Percentiles rank a stretch among this genome's conserved stretches.
These are phyloP conservation scores for Tuber calosporum DNA, from an alignment of 495 filamentous ascomycete genomes.

Conservation along the genomic window DNA sequence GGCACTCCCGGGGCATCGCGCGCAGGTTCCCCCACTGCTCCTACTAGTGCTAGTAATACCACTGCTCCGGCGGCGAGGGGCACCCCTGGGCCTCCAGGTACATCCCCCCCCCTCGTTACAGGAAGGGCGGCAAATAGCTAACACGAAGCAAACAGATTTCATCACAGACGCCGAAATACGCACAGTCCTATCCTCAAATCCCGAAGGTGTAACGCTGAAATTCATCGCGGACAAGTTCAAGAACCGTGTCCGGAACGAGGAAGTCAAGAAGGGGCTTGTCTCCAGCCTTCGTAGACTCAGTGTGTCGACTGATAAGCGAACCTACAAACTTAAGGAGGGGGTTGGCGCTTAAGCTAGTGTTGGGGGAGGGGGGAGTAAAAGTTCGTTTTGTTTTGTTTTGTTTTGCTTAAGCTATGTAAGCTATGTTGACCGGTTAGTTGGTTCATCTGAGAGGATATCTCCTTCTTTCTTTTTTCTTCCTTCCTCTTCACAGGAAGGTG, in stretches of 20 bases:
- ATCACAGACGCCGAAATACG: slow-evolving; percentile 65
- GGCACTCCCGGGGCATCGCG: slow-evolving; percentile 46
- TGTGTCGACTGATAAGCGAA: slow-evolving; percentile 26
- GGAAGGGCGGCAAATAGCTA: not conserved
- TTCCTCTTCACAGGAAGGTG: not conserved
- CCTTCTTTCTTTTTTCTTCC: not conserved
- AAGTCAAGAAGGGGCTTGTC: slow-evolving; percentile 30
- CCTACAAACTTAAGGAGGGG: slow-evolving; percentile 31
- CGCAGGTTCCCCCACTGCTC: not conserved
- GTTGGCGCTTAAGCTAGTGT: not conserved
- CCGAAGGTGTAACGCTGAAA: slow-evolving; percentile 55
- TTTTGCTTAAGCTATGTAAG: not conserved
- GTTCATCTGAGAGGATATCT: not conserved
- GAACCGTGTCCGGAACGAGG: slow-evolving; percentile 29
- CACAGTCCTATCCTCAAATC: slow-evolving; percentile 55
- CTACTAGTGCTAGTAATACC: slow-evolving; percentile 46
- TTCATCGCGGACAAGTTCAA: slow-evolving; percentile 36
- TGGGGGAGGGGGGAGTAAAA: not conserved
- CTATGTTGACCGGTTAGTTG: not conserved
- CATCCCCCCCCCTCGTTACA: not conserved
- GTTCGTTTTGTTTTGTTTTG: not conserved
- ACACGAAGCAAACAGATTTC: slow-evolving; percentile 39
- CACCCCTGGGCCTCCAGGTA: slow-evolving; percentile 46
- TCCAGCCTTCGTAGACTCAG: slow-evolving; percentile 33
- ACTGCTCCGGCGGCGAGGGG: slow-evolving; percentile 43